Evolutionary conservation across 192 early-diverging fungal genomes (phyloP).

Genomic region (Mortierella antarctica): DNA sequence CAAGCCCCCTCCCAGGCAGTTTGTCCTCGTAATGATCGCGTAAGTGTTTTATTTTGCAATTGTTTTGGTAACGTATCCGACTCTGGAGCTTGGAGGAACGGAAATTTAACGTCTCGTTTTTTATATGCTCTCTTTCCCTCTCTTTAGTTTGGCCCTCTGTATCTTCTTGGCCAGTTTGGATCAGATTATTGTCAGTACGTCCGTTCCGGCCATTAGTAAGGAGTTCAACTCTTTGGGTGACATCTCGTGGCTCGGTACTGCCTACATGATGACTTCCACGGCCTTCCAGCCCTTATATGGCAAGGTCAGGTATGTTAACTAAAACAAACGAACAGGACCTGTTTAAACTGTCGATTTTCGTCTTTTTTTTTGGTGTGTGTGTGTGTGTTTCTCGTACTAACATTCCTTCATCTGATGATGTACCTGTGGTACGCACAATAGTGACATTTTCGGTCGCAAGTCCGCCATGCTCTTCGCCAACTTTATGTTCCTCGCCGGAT

Average conservation of each 20-base stretch:
- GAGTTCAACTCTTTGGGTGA: conserved; percentile 63
- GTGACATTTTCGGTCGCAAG: conserved; percentile 85
- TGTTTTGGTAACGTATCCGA: too few relatives aligned
- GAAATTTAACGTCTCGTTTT: too few relatives aligned
- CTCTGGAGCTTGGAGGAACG: too few relatives aligned
- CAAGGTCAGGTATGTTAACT: conserved; percentile 60
- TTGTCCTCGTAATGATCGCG: too few relatives aligned
- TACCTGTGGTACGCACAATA: too few relatives aligned
- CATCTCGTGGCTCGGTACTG: conserved; percentile 86
- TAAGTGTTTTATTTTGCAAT: too few relatives aligned
- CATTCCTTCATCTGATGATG: too few relatives aligned
- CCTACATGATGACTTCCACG: conserved; percentile 79
- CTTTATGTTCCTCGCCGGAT: conserved; percentile 65
- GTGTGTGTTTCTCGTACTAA: too few relatives aligned
- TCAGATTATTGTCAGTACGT: conserved; percentile 65
- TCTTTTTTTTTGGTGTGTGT: not conserved
- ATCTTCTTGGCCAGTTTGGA: conserved; percentile 61
- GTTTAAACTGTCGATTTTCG: not conserved
- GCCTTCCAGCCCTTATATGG: conserved; percentile 82
- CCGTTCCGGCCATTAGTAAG: conserved; percentile 61
- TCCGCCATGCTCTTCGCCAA: conserved; percentile 64
- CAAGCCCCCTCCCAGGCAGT: too few relatives aligned
- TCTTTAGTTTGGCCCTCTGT: conserved; percentile 28
- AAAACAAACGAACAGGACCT: too few relatives aligned
- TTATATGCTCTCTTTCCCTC: not conserved